Conservation (phyloP, 371 early-diverging fungal species). For the Batkoa obscura region DNA sequence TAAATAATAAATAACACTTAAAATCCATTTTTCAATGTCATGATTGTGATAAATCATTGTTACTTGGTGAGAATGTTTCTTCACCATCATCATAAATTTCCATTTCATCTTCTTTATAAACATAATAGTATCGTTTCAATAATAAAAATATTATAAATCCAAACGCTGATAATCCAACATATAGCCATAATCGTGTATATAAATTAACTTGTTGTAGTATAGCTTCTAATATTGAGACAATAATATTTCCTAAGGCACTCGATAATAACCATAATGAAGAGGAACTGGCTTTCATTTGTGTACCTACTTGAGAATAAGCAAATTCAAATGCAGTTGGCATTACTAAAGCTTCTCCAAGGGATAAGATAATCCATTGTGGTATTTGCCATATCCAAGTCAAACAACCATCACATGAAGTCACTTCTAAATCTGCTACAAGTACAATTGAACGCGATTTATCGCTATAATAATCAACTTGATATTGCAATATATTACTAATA, state of each 20-base stretch:
- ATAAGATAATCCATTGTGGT: conserved; percentile 31
- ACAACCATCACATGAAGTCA: conserved; percentile 9
- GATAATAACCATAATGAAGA: neutral
- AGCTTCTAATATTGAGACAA: neutral
- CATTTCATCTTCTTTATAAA: conserved; percentile 4
- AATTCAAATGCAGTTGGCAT: conserved; percentile 34
- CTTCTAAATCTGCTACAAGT: conserved; percentile 6
- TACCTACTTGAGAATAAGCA: conserved; percentile 17
- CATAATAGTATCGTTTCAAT: neutral
- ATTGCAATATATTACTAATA: neutral
- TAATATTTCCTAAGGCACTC: neutral
- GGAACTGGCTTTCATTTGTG: conserved; percentile 4
- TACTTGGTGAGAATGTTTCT: neutral
- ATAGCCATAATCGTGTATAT: neutral
- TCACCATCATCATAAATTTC: neutral
- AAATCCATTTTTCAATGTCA: no score
- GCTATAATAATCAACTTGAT: conserved; percentile 12
- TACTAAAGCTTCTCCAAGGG: conserved; percentile 33
- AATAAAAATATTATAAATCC: neutral
- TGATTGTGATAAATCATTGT: no score
- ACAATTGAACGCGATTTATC: conserved; percentile 13
- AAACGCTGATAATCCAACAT: neutral
- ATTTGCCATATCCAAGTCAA: conserved; percentile 18
- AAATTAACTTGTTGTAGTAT: neutral
- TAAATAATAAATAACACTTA: no score